Conservation (phyloP, 106 monocot genomes). For the Dendrobium officinale region DNA sequence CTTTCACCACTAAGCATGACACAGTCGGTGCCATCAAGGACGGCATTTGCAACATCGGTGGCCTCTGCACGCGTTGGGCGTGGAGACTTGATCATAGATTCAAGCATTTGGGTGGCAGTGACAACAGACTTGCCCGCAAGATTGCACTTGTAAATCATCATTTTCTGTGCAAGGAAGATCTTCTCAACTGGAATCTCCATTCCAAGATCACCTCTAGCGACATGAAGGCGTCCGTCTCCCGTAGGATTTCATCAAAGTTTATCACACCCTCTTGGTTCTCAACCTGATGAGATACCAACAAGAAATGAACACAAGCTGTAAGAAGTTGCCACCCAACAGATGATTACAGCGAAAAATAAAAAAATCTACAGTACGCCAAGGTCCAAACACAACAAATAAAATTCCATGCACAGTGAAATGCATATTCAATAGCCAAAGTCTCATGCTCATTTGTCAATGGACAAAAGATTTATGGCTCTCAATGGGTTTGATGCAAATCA, state of each 20-base stretch:
- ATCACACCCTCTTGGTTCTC: conserved; percentile 67
- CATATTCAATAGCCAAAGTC: no score
- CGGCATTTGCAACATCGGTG: conserved; percentile 66
- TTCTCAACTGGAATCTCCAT: conserved; percentile 65
- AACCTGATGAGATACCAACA: conserved; percentile 21
- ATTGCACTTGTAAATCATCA: conserved; percentile 75
- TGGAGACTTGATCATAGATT: conserved; percentile 70
- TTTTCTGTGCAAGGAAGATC: conserved; percentile 60
- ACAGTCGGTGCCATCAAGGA: conserved; percentile 62
- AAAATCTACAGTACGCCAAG: background rate
- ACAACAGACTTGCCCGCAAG: conserved; percentile 53
- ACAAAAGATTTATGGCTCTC: no score
- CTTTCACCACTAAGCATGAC: conserved; percentile 68
- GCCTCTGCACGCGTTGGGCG: conserved; percentile 69
- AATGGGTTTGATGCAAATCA: no score
- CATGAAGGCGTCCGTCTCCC: conserved; percentile 46
- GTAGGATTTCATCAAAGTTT: conserved; percentile 56
- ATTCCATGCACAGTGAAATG: no score
- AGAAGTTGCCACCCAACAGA: background rate
- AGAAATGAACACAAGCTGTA: background rate
- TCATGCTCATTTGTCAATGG: no score
- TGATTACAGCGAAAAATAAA: background rate
- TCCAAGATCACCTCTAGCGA: conserved; percentile 51
- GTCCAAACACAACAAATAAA: no score
- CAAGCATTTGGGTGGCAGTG: conserved; percentile 69